A percentile compares a stretch with the other conserved stretches of the same genome.
Conservation (phyloP, 345 rosid genomes). For the Syzygium oleosum region DNA sequence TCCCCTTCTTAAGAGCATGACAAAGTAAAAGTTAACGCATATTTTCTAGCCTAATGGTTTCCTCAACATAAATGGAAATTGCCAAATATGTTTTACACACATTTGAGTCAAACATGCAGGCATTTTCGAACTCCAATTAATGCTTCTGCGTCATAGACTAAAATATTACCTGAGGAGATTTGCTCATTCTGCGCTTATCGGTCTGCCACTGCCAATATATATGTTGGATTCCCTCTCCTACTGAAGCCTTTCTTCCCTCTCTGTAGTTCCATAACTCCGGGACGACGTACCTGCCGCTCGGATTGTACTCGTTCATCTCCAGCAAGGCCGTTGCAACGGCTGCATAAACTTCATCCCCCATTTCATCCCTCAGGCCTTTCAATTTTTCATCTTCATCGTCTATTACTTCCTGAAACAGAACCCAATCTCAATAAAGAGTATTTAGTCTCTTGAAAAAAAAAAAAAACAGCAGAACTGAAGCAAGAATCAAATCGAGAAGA, state of each 20-base stretch:
- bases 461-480: not conserved
- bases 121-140: not conserved
- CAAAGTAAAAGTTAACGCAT: not conserved
- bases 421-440: not conserved
- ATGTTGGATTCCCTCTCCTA: slow-evolving; percentile 29
- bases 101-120: not conserved
- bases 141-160: not conserved
- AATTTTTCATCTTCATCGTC: slow-evolving; percentile 45
- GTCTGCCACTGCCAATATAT: not conserved
- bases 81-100: not conserved
- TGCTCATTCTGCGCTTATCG: not conserved
- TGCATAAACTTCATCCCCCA: slow-evolving; percentile 36
- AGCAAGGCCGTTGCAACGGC: slow-evolving; percentile 34
- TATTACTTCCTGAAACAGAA: slow-evolving; percentile 26
- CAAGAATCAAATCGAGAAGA: not conserved
- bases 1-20: not conserved
- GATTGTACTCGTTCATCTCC: slow-evolving; percentile 47
- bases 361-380: slow-evolving; percentile 23
- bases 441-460: not conserved
- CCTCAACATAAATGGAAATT: not conserved
- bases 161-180: not conserved
- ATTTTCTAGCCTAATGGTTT: not conserved
- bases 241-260: slow-evolving; percentile 34
- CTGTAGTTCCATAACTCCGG: slow-evolving; percentile 54
- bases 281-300: slow-evolving; percentile 42